A percentile compares a stretch with the other conserved stretches of the same genome.
Evolutionary conservation across 73 alveolate genomes (phyloP).

Genomic region (Paramecium sonneborni): DNA sequence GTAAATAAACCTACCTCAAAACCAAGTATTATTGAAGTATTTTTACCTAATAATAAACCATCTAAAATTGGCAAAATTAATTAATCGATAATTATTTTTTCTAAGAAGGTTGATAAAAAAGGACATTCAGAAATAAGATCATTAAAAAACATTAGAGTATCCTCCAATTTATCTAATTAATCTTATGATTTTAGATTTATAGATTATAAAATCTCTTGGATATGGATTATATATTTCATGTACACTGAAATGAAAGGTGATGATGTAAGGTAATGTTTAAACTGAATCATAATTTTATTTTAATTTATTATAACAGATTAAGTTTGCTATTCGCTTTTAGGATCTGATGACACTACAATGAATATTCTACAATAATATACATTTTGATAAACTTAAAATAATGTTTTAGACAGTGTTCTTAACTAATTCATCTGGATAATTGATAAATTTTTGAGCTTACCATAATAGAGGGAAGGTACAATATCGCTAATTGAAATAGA

Average conservation of each 20-base stretch:
- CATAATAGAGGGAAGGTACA: slow-evolving; percentile 7
- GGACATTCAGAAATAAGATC: neutral
- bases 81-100: neutral
- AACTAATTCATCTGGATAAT: neutral
- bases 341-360: neutral
- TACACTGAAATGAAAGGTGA: neutral
- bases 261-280: neutral
- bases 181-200: neutral
- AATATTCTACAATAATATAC: neutral
- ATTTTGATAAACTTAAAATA: neutral
- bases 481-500: neutral
- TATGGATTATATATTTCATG: neutral
- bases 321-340: neutral
- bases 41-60: neutral
- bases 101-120: neutral
- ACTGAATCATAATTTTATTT: neutral
- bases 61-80: neutral
- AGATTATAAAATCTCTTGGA: neutral
- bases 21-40: neutral
- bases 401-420: neutral
- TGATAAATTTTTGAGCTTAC: neutral
- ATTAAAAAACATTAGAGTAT: neutral
- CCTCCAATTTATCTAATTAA: neutral
- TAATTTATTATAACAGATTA: neutral
- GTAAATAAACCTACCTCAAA: neutral